Percentiles rank a stretch among this genome's conserved stretches.
These are phyloP conservation scores for Epichloe uncinata DNA, from an alignment of 2,329 filamentous ascomycete genomes.

Conservation along the genomic window DNA sequence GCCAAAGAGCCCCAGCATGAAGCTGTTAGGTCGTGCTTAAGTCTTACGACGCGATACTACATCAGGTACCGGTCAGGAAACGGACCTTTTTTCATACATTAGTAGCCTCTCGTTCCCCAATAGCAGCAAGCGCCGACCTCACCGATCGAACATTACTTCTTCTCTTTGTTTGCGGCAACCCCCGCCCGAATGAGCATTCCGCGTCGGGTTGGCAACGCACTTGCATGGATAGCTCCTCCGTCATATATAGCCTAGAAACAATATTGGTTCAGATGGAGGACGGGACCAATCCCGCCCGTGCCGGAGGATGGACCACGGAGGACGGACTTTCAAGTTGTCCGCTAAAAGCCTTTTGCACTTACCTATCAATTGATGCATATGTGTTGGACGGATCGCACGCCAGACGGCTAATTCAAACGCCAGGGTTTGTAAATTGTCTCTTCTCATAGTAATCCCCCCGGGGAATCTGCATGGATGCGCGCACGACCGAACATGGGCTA, in stretches of 20 bases:
- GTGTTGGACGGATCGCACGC: not conserved
- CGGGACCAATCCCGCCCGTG: not conserved
- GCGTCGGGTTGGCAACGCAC: not conserved
- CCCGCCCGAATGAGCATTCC: not conserved
- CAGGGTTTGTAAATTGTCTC: constrained; percentile 13
- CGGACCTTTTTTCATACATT: not conserved
- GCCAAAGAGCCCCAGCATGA: not conserved
- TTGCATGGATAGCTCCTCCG: not conserved
- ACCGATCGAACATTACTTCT: not conserved
- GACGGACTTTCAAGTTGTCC: not conserved
- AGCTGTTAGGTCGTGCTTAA: not conserved
- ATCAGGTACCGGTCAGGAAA: constrained; percentile 2
- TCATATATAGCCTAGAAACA: not conserved
- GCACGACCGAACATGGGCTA: not conserved
- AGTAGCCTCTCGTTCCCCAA: not conserved
- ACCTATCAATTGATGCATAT: not conserved
- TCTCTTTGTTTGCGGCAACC: not conserved
- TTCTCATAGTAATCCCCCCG: constrained; percentile 11
- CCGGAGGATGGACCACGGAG: not conserved
- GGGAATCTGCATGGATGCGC: constrained; percentile 12
- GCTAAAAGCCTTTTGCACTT: not conserved
- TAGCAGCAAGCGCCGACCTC: not conserved
- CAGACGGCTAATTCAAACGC: not conserved
- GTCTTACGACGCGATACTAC: not conserved
- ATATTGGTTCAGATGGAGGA: not conserved